Base-by-base conservation (phyloP, 768 basidiomycete species). In the Trametes meyenii region DNA sequence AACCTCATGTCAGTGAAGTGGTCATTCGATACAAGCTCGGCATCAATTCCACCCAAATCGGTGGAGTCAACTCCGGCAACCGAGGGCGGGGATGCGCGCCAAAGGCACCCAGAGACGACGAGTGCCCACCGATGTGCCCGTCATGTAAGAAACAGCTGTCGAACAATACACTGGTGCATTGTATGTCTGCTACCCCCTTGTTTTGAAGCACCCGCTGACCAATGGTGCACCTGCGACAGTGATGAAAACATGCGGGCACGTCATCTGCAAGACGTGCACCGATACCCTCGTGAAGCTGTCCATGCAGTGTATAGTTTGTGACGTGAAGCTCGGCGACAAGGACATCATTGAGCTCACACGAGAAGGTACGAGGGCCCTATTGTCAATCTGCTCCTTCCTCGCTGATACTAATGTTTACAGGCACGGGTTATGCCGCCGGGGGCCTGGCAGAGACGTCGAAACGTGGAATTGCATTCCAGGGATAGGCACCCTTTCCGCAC, bases 391-490 rank as follows among this genome's bases (percentile, higher is more conserved):
- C 5, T 13, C 12, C 13, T 23, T 29, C 14, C 19, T 58, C 12
- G n/a, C n/a, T n/a, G n/a, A n/a, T n/a, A 24, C n/a, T 7, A 40
- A 4, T 36, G 26, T 38, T 7, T 43, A 3, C 56, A 94, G 92
- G 93, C 24, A 98, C 96, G 11, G 95, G 96, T 0, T 98, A 92
- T 70, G 94, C 96, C 8, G 90, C 92, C 55, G 95, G 96, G n/a
- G 96, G 96, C 6, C 74, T 94, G 66, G 93, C 94, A n/a, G 93
- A 96, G 75, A 89, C 90, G 0, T 87, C 84, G 39, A 89, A 84
- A 72, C 79, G 78, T 29, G 94, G 93, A 1, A 76, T 93, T 13
- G 89, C 93, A 0, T 96, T 98, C 78, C 93, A 96, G 71, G 93
- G 92, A 44, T 94, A 66, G 29, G 8, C 29, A 8, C 29, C 29